Conservation (phyloP, 2,329 filamentous ascomycete species). For the Claviceps sp. region DNA sequence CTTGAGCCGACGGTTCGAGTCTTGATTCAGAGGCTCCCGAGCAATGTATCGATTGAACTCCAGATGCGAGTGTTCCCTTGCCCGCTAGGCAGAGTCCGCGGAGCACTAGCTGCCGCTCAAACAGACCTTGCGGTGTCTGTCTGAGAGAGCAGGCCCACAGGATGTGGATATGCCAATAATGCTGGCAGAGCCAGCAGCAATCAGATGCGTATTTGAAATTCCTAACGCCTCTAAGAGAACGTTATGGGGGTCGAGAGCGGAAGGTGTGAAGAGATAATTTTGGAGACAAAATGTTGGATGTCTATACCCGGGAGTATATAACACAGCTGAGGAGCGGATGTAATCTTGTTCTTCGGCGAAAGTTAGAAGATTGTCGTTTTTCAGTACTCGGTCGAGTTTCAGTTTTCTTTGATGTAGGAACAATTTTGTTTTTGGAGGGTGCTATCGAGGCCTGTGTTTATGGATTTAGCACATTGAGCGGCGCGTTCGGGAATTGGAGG, state of each 20-base stretch:
- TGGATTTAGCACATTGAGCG: not conserved
- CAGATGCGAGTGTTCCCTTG: slow-evolving; percentile 11
- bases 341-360: slow-evolving; percentile 9
- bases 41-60: not conserved
- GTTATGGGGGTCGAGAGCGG: slow-evolving; percentile 86
- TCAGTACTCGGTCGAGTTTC: not conserved
- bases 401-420: not conserved
- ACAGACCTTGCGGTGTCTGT: slow-evolving; percentile 89
- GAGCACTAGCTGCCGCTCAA: slow-evolving; percentile 97
- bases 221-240: slow-evolving; percentile 54
- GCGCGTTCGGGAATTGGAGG: not conserved
- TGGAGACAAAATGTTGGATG: slow-evolving; percentile 78
- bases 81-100: slow-evolving; percentile 45
- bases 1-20: not conserved
- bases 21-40: not conserved
- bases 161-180: slow-evolving; percentile 44
- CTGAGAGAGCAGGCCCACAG: slow-evolving; percentile 97
- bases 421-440: slow-evolving; percentile 24
- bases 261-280: slow-evolving; percentile 73
- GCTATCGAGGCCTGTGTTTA: slow-evolving; percentile 43
- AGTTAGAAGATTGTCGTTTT: not conserved
- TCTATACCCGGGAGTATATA: slow-evolving; percentile 75
- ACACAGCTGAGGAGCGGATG: slow-evolving; percentile 52
- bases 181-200: slow-evolving; percentile 87
- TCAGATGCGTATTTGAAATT: slow-evolving; percentile 23